Base-by-base conservation (phyloP, 139 green algal species). In the Micromonas pusilla region DNA sequence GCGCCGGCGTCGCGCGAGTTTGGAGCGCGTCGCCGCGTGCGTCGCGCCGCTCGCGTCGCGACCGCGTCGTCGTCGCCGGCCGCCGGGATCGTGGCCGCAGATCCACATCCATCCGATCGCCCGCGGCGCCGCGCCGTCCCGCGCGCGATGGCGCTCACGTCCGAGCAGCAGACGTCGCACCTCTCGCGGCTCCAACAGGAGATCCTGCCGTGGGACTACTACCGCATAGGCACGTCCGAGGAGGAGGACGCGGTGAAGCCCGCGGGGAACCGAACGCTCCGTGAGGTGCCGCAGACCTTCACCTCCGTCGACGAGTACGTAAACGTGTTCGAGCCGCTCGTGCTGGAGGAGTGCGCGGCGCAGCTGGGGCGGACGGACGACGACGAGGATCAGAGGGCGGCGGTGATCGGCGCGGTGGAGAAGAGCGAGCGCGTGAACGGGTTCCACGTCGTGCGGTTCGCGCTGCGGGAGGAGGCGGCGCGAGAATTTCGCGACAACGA, bases 401-500 rank as follows among this genome's bases (percentile, higher is more conserved):
- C 34, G 33, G 37, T 54, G 9, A 21, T 28, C 26, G 72, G 21
- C 28, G 28, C 6, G 16, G 78, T 72, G 79, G 20, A 36, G 57
- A 66, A n/a, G 16, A 63, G 23, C 19, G 67, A 57, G 66, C 53
- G 57, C 74, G 54, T 60, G 30, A 52, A 77, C 33, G 60, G 26
- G 1, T 70, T 81, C 21, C 31, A 76, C 38, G 3, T 9, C 63
- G 70, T n/a, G 2, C 9, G 33, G 13, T 28, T 76, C 20, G 57
- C 31, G 39, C 36, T 64, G 36, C 34, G 38, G 31, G 33, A n/a
- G 66, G 30, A 70, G 30, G 31, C 70, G 21, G n/a, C 36, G 26
- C 13, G 52, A 23, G 28, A 77, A 3, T 90, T 88, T 53, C 75
- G 38, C 1, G 87, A 95, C 34, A 96, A 95, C 76, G 91, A 97